phyloP scores from a whole-genome alignment of 768 basidiomycete genomes.

The Lentinula lateritia region DNA sequence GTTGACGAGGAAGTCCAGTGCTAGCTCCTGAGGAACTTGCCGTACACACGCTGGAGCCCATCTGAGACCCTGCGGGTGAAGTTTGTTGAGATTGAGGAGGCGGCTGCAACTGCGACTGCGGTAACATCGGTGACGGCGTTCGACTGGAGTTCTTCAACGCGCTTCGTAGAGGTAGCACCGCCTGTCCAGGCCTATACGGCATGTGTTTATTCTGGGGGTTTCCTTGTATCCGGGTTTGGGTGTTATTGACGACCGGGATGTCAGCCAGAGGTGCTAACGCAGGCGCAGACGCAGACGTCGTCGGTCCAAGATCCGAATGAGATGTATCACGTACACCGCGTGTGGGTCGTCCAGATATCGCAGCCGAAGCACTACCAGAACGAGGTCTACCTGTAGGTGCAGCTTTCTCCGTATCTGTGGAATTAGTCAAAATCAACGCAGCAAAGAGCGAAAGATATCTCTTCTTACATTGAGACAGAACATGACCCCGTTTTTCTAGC shows the following conservation, averaged over 20 bases:
- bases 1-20: background rate
- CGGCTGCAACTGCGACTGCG: too few relatives aligned
- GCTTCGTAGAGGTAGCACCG: slow-evolving; percentile 51
- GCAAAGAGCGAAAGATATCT: background rate
- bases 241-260: background rate
- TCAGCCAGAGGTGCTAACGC: background rate
- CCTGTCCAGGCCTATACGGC: slow-evolving; percentile 17
- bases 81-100: background rate
- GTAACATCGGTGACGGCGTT: slow-evolving; percentile 38
- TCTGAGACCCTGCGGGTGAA: background rate
- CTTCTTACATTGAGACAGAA: background rate
- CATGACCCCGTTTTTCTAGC: background rate
- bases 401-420: too few relatives aligned
- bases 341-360: background rate
- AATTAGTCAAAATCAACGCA: background rate
- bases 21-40: background rate
- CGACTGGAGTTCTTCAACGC: slow-evolving; percentile 52
- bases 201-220: background rate
- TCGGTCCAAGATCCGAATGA: background rate
- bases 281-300: background rate
- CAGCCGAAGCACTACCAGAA: background rate
- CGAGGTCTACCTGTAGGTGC: background rate
- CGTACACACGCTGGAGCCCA: background rate
- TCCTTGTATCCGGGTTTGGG: background rate
- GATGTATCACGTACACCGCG: too few relatives aligned